phyloP scores from a whole-genome alignment of 768 basidiomycete genomes.

The Mycena venus region DNA sequence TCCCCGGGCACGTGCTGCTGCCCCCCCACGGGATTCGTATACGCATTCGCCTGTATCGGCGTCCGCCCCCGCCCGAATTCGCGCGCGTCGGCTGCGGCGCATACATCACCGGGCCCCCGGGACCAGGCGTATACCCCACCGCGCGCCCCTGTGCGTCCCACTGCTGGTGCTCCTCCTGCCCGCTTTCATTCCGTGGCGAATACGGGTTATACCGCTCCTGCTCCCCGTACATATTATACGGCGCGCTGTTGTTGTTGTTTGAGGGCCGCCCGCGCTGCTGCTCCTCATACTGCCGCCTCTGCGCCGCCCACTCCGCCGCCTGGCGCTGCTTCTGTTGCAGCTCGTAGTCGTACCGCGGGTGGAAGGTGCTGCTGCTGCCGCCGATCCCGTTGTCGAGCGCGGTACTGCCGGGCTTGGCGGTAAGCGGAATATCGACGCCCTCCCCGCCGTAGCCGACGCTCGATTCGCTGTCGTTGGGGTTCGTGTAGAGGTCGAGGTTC shows the following conservation, averaged over 20 bases:
- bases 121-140: conserved; percentile 60
- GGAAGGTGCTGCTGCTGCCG: neutral
- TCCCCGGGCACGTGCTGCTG: conserved; percentile 11
- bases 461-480: conserved; percentile 35
- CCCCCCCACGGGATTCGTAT: neutral
- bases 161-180: conserved; percentile 53
- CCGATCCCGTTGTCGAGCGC: too few species aligned
- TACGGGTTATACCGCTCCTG: neutral
- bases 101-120: conserved; percentile 49
- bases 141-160: conserved; percentile 68
- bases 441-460: neutral
- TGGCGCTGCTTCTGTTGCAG: conserved; percentile 32
- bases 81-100: conserved; percentile 63
- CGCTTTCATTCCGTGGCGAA: conserved; percentile 49
- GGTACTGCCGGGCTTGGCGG: neutral
- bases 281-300: conserved; percentile 52
- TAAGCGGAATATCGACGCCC: conserved; percentile 30
- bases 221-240: neutral
- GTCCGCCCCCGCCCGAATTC: neutral
- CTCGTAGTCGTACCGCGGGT: conserved; percentile 36
- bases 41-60: neutral
- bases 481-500: conserved; percentile 1
- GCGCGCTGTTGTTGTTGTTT: neutral
- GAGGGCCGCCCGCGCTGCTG: conserved; percentile 40
- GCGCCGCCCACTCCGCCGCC: conserved; percentile 44